phyloP scores from a whole-genome alignment of 257 asterid genomes.

The Primulina eburnea region DNA sequence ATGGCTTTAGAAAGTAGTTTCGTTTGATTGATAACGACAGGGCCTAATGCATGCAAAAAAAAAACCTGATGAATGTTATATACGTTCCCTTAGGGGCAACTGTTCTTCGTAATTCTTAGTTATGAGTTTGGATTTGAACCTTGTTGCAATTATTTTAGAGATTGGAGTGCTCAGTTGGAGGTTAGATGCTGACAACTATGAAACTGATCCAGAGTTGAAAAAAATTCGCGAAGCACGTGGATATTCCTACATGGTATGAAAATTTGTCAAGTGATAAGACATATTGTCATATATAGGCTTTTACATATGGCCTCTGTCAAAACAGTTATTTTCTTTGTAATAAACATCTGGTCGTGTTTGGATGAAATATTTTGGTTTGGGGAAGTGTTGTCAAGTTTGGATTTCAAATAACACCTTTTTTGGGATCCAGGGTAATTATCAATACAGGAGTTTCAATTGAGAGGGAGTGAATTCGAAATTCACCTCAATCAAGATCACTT shows the following conservation, averaged over 20 bases:
- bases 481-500: neutral
- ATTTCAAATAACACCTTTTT: too few relatives aligned
- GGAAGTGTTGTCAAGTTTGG: neutral
- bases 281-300: slow-evolving; percentile 1
- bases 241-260: slow-evolving; percentile 71
- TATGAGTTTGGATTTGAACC: slow-evolving; percentile 15
- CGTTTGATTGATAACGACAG: neutral
- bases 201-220: slow-evolving; percentile 83
- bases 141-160: slow-evolving; percentile 41
- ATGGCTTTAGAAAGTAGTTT: neutral
- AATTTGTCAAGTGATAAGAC: neutral
- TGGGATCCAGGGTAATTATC: too few relatives aligned
- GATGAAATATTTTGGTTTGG: neutral
- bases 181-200: slow-evolving; percentile 85
- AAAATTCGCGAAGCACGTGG: slow-evolving; percentile 86
- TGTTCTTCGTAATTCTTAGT: neutral
- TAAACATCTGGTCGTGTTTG: neutral
- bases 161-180: slow-evolving; percentile 96
- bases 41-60: neutral
- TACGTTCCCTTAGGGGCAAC: neutral
- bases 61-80: neutral
- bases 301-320: neutral
- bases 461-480: too few relatives aligned
- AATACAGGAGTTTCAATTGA: too few relatives aligned
- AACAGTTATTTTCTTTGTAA: neutral